Evolutionary conservation across 106 monocot genomes (phyloP), one percentile per base, ranked within the genome.

Genomic region (Apostasia ramifera): DNA sequence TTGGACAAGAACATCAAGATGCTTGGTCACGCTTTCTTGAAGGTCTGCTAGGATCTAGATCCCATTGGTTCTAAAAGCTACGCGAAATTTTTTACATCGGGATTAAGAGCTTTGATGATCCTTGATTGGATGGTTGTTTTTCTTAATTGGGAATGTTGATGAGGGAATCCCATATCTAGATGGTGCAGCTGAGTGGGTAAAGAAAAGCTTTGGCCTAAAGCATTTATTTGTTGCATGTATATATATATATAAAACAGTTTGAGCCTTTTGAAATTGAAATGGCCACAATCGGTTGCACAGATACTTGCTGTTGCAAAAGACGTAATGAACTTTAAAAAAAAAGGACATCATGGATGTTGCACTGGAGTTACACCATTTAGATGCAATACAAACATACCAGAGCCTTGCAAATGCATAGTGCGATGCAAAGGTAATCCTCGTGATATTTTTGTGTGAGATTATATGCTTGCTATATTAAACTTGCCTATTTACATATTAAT

Each of bases 321-420:
- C 26, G 26, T 26, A 26, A 26, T 26, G 26, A 26, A 26, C 26
- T 26, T 26, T 26, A 26, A 26, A 26, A 26, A 26, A 26, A 26
- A 26, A 26, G 84, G 97, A 98, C 53, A 77, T 98, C 42, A 85
- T 92, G 97, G 92, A 98, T 62, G 77, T 85, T 5, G 78, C 97
- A 13, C 50, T 98, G 59, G 97, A 92, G 39, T 80, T 83, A 3
- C 84, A 92, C 56, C 92, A 98, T 73, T 65, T 77, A 6, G 97
- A 98, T 85, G 70, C 97, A 10, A 92, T 98, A 44, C 81, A 85
- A 56, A 76, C 89, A 15, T 90, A 84, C 69, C 97, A 92, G 79
- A 92, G 86, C 72, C 89, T 98, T 71, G 92, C 92, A 3, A 92
- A 92, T 83, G 97, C 97, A 14, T 98, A 84, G 73, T 61, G 75